Percentiles rank a stretch among this genome's conserved stretches.
phyloP scores from a whole-genome alignment of 202 grass and related monocot genomes.

The Schoenoplectus tabernaemontani region DNA sequence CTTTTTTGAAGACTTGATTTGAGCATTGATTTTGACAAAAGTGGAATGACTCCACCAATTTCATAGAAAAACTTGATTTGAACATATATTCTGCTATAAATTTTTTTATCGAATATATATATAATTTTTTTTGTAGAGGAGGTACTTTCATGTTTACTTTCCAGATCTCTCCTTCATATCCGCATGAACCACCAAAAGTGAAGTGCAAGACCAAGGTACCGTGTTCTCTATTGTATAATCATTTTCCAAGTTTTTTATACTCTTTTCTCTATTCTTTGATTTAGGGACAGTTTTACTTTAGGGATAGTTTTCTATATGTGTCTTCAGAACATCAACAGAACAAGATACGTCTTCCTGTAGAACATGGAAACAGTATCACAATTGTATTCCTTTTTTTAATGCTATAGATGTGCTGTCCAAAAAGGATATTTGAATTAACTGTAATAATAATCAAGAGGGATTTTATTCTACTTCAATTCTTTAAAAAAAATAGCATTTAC shows the following conservation, averaged over 20 bases:
- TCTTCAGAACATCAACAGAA: not conserved
- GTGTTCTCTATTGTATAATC: not conserved
- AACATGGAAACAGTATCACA: not conserved
- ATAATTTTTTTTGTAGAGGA: slow-evolving; percentile 31
- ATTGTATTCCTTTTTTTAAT: not conserved
- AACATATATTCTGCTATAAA: slow-evolving; percentile 24
- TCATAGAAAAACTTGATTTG: slow-evolving; percentile 17
- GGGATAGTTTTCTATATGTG: not conserved
- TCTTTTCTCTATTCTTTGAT: slow-evolving; percentile 2
- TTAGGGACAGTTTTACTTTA: not conserved
- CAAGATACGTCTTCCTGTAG: not conserved
- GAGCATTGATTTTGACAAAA: too few species aligned
- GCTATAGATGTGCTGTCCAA: too few species aligned
- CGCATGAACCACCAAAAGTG: slow-evolving; percentile 84
- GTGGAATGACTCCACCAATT: too few species aligned
- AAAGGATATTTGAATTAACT: too few species aligned
- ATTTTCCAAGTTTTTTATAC: not conserved
- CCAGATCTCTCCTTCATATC: slow-evolving; percentile 71
- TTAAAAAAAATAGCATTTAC: not conserved
- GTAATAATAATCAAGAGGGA: not conserved
- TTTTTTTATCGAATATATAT: not conserved
- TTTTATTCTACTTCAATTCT: not conserved
- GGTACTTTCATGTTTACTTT: slow-evolving; percentile 76
- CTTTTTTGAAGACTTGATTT: not conserved
- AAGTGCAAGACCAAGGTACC: slow-evolving; percentile 95